A percentile compares a stretch with the other conserved stretches of the same genome.
phyloP scores from a whole-genome alignment of 805 yeast species.

The Saturnispora silvae region DNA sequence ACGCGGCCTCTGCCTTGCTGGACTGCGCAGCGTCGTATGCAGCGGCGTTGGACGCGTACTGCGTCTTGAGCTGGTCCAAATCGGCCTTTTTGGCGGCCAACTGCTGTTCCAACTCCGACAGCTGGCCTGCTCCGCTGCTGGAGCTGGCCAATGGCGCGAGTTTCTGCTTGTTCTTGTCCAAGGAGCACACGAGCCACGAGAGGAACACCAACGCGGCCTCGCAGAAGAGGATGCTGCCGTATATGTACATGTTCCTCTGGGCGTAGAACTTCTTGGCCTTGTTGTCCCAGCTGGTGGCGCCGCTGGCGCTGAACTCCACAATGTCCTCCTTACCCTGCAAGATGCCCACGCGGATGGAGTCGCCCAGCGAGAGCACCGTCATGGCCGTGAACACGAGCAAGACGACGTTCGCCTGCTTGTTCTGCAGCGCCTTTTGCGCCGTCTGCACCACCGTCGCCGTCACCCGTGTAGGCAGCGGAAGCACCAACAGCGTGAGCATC shows the following conservation, averaged over 20 bases:
- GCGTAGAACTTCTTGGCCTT: slow-evolving; percentile 42
- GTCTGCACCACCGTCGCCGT: slow-evolving; percentile 27
- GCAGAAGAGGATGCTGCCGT: slow-evolving; percentile 43
- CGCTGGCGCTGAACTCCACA: slow-evolving; percentile 15
- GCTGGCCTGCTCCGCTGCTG: too few species aligned
- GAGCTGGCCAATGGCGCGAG: slow-evolving; percentile 14
- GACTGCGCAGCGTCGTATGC: slow-evolving; percentile 13
- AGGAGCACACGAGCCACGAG: slow-evolving; percentile 32
- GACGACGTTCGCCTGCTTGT: slow-evolving; percentile 5
- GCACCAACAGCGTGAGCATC: slow-evolving; percentile 30
- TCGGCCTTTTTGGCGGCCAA: slow-evolving; percentile 6
- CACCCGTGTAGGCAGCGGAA: slow-evolving; percentile 39
- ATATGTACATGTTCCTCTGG: slow-evolving; percentile 46
- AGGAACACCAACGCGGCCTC: slow-evolving; percentile 36
- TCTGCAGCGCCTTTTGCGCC: not conserved
- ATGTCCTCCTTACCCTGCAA: slow-evolving; percentile 10
- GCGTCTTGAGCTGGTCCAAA: slow-evolving; percentile 15
- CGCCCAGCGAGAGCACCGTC: slow-evolving; percentile 36
- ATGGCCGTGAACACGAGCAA: slow-evolving; percentile 14
- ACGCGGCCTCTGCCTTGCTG: not conserved
- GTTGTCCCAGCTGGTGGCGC: slow-evolving; percentile 24
- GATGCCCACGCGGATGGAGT: slow-evolving; percentile 27
- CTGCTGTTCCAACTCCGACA: slow-evolving; percentile 21
- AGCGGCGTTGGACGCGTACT: slow-evolving; percentile 16
- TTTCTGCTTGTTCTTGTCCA: slow-evolving; percentile 28